Conservation (phyloP, 2,329 filamentous ascomycete genomes). For the Paraphaeosphaeria minitans region DNA sequence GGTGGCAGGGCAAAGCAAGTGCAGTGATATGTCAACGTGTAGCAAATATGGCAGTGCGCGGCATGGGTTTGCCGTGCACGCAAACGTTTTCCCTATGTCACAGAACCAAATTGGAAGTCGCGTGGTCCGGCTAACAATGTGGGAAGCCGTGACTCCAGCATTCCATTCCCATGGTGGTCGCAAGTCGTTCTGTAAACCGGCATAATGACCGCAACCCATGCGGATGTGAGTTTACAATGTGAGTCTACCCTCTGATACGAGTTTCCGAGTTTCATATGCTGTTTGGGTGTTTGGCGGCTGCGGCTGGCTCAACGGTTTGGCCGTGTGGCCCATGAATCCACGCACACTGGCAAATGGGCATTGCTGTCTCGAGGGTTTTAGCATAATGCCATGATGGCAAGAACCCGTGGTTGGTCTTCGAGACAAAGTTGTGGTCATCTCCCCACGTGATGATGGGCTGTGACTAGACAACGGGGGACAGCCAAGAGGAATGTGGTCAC, state of each 20-base stretch:
- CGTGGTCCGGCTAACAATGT: neutral
- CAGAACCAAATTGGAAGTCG: neutral
- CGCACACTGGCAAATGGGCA: conserved; percentile 1
- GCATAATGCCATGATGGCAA: neutral
- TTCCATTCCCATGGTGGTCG: neutral
- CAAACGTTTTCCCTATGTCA: neutral
- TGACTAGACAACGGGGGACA: conserved; percentile 6
- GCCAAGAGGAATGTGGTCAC: neutral
- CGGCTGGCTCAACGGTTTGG: neutral
- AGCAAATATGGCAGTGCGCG: neutral
- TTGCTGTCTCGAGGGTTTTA: neutral
- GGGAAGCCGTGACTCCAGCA: neutral
- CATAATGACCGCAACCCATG: neutral
- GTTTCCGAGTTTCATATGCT: conserved; percentile 2
- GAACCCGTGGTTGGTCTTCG: neutral
- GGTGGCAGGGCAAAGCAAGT: too few species aligned
- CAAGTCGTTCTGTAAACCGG: neutral
- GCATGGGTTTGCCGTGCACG: neutral
- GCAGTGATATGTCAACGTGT: neutral
- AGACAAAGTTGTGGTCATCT: neutral
- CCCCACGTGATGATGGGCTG: conserved; percentile 6
- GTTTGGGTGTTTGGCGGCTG: neutral
- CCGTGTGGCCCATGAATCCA: neutral
- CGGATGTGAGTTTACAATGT: conserved; percentile 9
- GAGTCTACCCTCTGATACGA: neutral